A percentile compares a stretch with the other conserved stretches of the same genome.
phyloP scores from a whole-genome alignment of 2,329 filamentous ascomycete genomes.

The Sporothrix dimorphospora region DNA sequence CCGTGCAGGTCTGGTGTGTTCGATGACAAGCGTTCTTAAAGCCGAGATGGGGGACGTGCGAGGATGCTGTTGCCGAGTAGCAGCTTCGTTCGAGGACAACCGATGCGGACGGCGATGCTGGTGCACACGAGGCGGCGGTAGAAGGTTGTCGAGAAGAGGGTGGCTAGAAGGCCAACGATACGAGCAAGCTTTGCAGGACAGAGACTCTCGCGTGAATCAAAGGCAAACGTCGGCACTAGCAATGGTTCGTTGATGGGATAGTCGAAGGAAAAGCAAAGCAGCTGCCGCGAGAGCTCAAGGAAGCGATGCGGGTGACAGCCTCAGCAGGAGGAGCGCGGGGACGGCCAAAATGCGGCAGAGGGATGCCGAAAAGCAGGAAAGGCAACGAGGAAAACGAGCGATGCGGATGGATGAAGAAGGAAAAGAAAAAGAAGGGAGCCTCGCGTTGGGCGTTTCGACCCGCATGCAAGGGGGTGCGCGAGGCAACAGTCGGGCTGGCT shows the following conservation, averaged over 20 bases:
- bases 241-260: not conserved
- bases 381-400: not conserved
- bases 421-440: slow-evolving; percentile 1
- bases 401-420: not conserved
- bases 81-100: not conserved
- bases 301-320: not conserved
- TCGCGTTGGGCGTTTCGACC: slow-evolving; percentile 23
- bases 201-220: not conserved
- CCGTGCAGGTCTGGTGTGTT: not conserved
- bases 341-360: not conserved
- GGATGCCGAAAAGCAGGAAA: not conserved
- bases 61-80: not conserved
- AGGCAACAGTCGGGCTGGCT: slow-evolving; percentile 18
- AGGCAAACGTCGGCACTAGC: not conserved
- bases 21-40: not conserved
- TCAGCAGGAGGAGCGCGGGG: not conserved
- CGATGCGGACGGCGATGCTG: not conserved
- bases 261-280: slow-evolving; percentile 11
- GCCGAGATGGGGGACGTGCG: not conserved
- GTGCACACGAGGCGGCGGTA: not conserved
- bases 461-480: slow-evolving; percentile 15
- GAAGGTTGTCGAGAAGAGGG: not conserved
- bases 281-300: not conserved
- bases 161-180: not conserved
- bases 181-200: not conserved